These are phyloP conservation scores for Haematococcus sp. DNA, from an alignment of 139 green algal species.

Conservation along the genomic window DNA sequence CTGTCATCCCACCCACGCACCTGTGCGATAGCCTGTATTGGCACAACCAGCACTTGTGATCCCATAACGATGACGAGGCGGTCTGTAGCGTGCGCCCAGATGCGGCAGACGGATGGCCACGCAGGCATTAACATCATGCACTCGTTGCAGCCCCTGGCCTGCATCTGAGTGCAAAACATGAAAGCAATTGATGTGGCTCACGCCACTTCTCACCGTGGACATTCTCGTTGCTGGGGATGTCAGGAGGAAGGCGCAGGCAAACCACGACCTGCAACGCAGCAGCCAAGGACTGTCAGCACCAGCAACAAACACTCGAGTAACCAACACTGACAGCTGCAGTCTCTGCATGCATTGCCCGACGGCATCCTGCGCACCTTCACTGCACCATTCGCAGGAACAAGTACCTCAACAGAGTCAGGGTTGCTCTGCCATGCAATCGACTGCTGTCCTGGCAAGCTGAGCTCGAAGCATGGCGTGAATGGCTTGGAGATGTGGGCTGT, in stretches of 20 bases:
- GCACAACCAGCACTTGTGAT: neutral
- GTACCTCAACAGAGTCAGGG: neutral
- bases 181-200: too few relatives aligned
- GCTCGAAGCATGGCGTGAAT: neutral
- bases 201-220: neutral
- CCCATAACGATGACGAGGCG: conserved; percentile 6
- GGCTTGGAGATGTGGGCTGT: neutral
- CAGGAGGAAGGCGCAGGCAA: neutral
- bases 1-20: too few relatives aligned
- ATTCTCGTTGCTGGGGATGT: neutral
- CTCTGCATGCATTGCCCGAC: too few relatives aligned
- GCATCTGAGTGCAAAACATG: too few relatives aligned
- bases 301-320: too few relatives aligned
- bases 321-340: too few relatives aligned
- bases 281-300: too few relatives aligned
- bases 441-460: neutral
- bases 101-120: neutral
- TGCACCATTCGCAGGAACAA: neutral
- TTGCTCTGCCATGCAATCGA: neutral
- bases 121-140: neutral
- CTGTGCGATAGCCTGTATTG: neutral
- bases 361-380: conserved; percentile 1
- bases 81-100: neutral
- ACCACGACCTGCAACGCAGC: neutral
- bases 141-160: too few relatives aligned